Conservation (phyloP, 2,329 filamentous ascomycete species). For the Exophiala oligosperma region DNA sequence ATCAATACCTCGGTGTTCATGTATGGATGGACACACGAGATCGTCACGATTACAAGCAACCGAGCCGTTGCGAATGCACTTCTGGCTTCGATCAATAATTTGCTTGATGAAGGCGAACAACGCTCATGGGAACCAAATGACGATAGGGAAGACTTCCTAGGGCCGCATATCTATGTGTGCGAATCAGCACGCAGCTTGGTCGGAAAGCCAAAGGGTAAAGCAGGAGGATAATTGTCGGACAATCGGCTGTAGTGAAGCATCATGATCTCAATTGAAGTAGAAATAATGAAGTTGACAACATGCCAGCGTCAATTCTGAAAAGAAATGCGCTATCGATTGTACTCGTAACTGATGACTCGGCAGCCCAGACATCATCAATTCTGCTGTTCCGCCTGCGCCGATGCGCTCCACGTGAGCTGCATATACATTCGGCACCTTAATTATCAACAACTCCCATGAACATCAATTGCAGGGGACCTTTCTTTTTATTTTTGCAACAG, state of each 20-base stretch:
- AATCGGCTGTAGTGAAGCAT: neutral
- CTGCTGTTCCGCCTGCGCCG: neutral
- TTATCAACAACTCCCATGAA: too few relatives aligned
- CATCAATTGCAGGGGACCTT: too few relatives aligned
- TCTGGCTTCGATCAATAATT: constrained; percentile 39
- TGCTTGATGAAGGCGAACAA: constrained; percentile 22
- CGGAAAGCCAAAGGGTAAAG: constrained; percentile 61
- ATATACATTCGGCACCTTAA: too few relatives aligned
- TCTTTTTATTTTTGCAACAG: too few relatives aligned
- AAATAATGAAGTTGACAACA: too few relatives aligned
- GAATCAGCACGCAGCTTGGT: constrained; percentile 66
- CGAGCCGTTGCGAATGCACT: constrained; percentile 66
- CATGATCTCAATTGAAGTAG: too few relatives aligned
- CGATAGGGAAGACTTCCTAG: constrained; percentile 51
- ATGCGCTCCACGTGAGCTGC: neutral
- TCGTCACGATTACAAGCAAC: constrained; percentile 72
- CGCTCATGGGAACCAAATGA: constrained; percentile 42
- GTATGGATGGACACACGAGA: constrained; percentile 64
- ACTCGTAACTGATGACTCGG: neutral
- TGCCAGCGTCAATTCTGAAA: too few relatives aligned
- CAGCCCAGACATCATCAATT: neutral
- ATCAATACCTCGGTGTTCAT: constrained; percentile 71
- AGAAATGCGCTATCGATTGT: too few relatives aligned
- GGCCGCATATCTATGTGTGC: constrained; percentile 65
- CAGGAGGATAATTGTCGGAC: neutral